Conservation (phyloP, 345 rosid genomes). For the Citrus cavaleriei region DNA sequence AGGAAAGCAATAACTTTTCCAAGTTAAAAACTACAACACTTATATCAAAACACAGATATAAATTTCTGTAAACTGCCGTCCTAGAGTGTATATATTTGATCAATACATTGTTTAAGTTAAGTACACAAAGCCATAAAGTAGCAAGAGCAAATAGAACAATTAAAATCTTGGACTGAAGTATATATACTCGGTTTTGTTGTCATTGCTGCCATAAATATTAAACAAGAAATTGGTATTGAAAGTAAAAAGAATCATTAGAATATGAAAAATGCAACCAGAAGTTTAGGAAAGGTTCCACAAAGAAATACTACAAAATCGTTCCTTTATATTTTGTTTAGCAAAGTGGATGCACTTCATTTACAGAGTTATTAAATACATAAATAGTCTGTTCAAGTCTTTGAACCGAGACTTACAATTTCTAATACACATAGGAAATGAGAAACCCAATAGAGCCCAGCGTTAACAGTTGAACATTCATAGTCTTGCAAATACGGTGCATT, state of each 20-base stretch:
- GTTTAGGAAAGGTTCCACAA: no score
- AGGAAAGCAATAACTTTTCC: conserved; percentile 7
- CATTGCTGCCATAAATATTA: neutral
- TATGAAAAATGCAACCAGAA: neutral
- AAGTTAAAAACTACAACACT: neutral
- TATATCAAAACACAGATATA: neutral
- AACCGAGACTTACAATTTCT: neutral
- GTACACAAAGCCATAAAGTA: neutral
- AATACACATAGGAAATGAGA: neutral
- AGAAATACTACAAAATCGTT: no score
- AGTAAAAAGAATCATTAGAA: neutral
- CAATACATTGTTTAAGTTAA: conserved; percentile 1
- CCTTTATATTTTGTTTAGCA: no score
- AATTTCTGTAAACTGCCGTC: neutral
- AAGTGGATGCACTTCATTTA: no score
- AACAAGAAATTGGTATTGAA: neutral
- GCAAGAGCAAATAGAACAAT: neutral
- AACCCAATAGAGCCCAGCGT: neutral
- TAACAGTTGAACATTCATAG: neutral
- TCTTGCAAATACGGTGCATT: neutral
- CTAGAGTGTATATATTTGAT: neutral
- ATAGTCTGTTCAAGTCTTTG: no score
- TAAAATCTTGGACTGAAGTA: neutral
- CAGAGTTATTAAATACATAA: no score
- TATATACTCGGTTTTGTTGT: neutral